Base-by-base conservation (phyloP, 108 stramenopile genomes). In the Epithemia pelagica region DNA sequence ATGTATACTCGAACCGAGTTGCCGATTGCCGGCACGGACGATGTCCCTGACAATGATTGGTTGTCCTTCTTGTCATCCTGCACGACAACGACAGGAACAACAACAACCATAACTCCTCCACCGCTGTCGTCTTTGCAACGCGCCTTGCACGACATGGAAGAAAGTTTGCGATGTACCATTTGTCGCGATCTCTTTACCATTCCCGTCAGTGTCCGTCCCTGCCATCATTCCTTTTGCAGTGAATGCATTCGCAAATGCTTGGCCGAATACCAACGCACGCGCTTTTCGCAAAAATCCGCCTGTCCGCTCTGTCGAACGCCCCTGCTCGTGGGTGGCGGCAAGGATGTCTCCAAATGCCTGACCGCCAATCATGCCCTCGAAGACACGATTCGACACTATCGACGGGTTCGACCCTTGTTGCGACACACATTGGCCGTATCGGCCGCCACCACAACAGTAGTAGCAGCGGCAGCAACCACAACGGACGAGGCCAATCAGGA, bases 201-300 rank as follows among this genome's bases (percentile, higher is more conserved):
- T 21, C 77, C 84, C 46, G 79, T 82, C 23, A 61, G 73, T 0
- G 29, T 85, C 0, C 27, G 74, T 29, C 74, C 72, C 0, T 85
- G 84, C 59, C 55, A 74, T 8, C 87, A 88, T 60, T 65, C 80
- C 30, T 88, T 85, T 63, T 88, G 87, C 61, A 73, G 73, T 22
- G 68, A 74, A 29, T 88, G 87, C 51, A 68, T 88, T 26, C 72
- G 83, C 5, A 73, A 54, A 28, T 31, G 61, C 30, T 74, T 82
- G n/a, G 37, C 37, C 37, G 61, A 63, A 18, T 28, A 33, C 19
- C 64, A 67, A 32, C 60, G 58, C 46, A 67, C 52, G 30, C 33
- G 54, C 0, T 8, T 52, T 31, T 53, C 61, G 24, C 66, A 65
- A 54, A 53, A 58, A 54, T 32, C 23, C 31, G 20, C 27, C 10